These are phyloP conservation scores for Ramicandelaber brevisporus DNA, from an alignment of 192 early-diverging fungal species.

Conservation along the genomic window DNA sequence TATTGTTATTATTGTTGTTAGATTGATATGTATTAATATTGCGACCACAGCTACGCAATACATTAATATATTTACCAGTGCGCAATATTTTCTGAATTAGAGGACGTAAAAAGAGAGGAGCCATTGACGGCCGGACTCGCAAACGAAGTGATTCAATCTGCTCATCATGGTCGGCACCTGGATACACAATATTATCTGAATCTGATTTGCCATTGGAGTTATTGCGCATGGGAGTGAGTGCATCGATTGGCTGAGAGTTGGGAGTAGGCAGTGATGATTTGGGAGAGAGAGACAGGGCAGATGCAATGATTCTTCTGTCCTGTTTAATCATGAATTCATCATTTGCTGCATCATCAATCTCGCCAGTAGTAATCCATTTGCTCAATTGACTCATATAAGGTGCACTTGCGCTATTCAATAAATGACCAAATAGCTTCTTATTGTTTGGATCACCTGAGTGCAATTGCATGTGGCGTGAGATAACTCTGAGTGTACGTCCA, in stretches of 20 bases:
- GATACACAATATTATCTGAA: no score
- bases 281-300: constrained; percentile 10
- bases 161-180: no score
- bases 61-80: constrained; percentile 89
- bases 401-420: constrained; percentile 47
- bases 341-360: constrained; percentile 54
- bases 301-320: constrained; percentile 25
- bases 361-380: constrained; percentile 72
- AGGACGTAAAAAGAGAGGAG: constrained; percentile 53
- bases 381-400: constrained; percentile 67
- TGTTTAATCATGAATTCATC: constrained; percentile 86
- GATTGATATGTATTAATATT: constrained; percentile 8
- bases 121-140: no score
- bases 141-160: no score
- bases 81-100: constrained; percentile 55
- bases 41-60: constrained; percentile 50
- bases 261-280: no score
- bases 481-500: constrained; percentile 47
- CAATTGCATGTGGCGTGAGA: constrained; percentile 33
- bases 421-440: constrained; percentile 49
- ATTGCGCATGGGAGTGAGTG: no score
- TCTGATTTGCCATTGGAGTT: no score
- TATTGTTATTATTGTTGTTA: constrained; percentile 1
- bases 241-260: no score
- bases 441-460: constrained; percentile 31